phyloP scores from a whole-genome alignment of 2,329 filamentous ascomycete species.

The Exophiala dermatitidis region DNA sequence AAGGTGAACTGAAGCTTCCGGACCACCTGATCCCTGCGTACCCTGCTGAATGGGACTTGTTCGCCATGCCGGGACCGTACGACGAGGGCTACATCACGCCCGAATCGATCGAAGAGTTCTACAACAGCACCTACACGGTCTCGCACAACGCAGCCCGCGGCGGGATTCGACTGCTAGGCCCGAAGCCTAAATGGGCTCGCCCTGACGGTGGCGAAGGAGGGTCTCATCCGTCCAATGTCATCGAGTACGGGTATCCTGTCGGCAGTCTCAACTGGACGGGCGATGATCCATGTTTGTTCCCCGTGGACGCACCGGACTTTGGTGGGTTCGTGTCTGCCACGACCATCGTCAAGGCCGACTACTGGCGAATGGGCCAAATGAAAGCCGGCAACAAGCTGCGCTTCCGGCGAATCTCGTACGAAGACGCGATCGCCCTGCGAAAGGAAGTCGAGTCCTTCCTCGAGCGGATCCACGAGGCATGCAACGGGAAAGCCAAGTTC shows the following conservation, averaged over 20 bases:
- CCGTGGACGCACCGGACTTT: conserved; percentile 53
- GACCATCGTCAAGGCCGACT: conserved; percentile 51
- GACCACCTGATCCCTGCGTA: conserved; percentile 45
- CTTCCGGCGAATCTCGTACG: conserved; percentile 46
- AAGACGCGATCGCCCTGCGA: conserved; percentile 44
- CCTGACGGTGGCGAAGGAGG: conserved; percentile 57
- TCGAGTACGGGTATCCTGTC: conserved; percentile 54
- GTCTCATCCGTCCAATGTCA: conserved; percentile 53
- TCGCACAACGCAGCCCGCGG: conserved; percentile 55
- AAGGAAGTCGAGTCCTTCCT: conserved; percentile 42
- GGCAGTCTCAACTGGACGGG: conserved; percentile 56
- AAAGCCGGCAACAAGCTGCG: conserved; percentile 51
- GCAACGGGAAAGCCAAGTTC: conserved; percentile 32
- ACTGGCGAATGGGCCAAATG: conserved; percentile 57
- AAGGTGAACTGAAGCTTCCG: conserved; percentile 37
- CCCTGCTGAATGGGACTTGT: conserved; percentile 46
- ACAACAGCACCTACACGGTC: conserved; percentile 52
- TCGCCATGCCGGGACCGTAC: conserved; percentile 51
- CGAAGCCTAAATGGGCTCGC: conserved; percentile 53
- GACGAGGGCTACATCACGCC: conserved; percentile 47
- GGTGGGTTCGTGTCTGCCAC: conserved; percentile 53
- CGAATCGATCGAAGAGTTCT: conserved; percentile 52
- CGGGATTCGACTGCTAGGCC: conserved; percentile 54
- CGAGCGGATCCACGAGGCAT: conserved; percentile 36
- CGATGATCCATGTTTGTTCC: conserved; percentile 55